A percentile compares a stretch with the other conserved stretches of the same genome.
Conservation (phyloP, 495 filamentous ascomycete genomes). For the Chaetomidium leptoderma region DNA sequence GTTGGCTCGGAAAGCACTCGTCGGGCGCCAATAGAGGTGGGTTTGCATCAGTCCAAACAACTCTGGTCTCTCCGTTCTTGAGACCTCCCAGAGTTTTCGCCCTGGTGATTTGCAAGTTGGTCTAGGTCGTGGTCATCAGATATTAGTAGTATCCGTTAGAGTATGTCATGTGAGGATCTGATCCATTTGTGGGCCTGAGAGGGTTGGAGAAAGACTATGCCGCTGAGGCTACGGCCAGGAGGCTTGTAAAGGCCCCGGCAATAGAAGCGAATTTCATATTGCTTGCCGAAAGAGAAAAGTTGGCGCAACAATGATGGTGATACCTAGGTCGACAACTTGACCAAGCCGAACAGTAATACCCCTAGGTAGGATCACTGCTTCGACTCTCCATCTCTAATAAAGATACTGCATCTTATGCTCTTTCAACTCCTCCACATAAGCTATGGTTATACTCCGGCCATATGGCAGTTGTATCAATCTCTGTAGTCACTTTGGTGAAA, state of each 20-base stretch:
- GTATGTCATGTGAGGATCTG: slow-evolving; percentile 4
- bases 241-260: background rate
- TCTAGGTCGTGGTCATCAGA: slow-evolving; percentile 6
- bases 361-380: too few relatives aligned
- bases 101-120: slow-evolving; percentile 6
- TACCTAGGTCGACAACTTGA: background rate
- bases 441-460: too few relatives aligned
- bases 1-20: slow-evolving; percentile 43
- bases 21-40: slow-evolving; percentile 25
- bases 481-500: too few relatives aligned
- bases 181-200: slow-evolving; percentile 1
- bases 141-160: slow-evolving; percentile 4
- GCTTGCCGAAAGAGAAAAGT: background rate
- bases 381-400: too few relatives aligned
- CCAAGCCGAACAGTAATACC: background rate
- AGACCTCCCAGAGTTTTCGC: slow-evolving; percentile 1
- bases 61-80: slow-evolving; percentile 43
- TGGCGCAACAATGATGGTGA: background rate
- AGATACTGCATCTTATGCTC: background rate
- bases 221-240: background rate
- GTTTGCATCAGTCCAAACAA: slow-evolving; percentile 40
- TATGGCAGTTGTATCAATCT: too few relatives aligned
- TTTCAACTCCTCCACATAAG: too few relatives aligned
- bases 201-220: slow-evolving; percentile 5
- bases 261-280: background rate